A percentile compares a stretch with the other conserved stretches of the same genome.
These are phyloP conservation scores for Pilaira anomala DNA, from an alignment of 192 early-diverging fungal species.

Conservation along the genomic window DNA sequence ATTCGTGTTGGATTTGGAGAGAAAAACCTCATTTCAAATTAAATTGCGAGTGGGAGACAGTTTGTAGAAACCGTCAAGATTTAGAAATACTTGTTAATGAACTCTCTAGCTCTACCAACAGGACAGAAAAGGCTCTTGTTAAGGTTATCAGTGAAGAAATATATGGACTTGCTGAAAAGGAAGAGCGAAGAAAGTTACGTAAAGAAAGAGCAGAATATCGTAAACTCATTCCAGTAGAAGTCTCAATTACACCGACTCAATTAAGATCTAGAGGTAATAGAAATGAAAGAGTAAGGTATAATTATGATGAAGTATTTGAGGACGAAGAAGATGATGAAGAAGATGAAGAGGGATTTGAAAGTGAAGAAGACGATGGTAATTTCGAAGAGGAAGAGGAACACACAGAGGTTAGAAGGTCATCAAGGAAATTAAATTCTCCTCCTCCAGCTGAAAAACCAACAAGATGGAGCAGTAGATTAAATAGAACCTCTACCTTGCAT, in stretches of 20 bases:
- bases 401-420: neutral
- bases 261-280: constrained; percentile 19
- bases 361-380: neutral
- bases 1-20: constrained; percentile 33
- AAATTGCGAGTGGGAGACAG: constrained; percentile 28
- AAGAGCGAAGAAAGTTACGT: neutral
- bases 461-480: constrained; percentile 23
- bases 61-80: constrained; percentile 8
- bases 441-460: constrained; percentile 4
- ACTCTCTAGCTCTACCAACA: neutral
- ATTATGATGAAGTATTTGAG: constrained; percentile 14
- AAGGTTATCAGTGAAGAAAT: neutral
- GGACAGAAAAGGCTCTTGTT: constrained; percentile 18
- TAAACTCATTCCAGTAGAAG: constrained; percentile 3
- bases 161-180: neutral
- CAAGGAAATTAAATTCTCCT: too few relatives aligned
- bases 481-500: constrained; percentile 1
- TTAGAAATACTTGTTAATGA: constrained; percentile 13
- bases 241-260: constrained; percentile 6
- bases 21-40: constrained; percentile 12
- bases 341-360: constrained; percentile 27
- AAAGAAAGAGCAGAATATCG: constrained; percentile 1
- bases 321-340: constrained; percentile 22
- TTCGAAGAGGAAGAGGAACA: neutral
- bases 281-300: constrained; percentile 8